These are phyloP conservation scores for Myxozyma udenii DNA, from an alignment of 805 yeast species.

Conservation along the genomic window DNA sequence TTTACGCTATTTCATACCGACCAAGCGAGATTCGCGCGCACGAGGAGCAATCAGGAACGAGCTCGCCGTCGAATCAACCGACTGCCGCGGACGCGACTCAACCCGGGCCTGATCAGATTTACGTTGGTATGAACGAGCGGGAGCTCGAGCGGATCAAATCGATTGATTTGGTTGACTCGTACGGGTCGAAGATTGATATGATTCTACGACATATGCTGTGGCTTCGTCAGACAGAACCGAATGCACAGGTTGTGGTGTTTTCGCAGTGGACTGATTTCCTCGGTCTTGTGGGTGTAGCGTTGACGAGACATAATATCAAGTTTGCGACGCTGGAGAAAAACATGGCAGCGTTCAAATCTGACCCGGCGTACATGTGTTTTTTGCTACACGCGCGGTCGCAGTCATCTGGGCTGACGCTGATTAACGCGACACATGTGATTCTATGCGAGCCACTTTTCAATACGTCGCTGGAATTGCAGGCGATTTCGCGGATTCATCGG, in stretches of 20 bases:
- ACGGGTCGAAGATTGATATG: slow-evolving; percentile 85
- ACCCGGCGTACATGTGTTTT: slow-evolving; percentile 71
- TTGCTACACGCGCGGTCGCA: slow-evolving; percentile 79
- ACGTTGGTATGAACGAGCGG: slow-evolving; percentile 31
- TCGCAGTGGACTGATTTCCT: slow-evolving; percentile 86
- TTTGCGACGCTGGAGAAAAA: slow-evolving; percentile 52
- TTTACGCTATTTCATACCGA: slow-evolving; percentile 67
- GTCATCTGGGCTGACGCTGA: slow-evolving; percentile 83
- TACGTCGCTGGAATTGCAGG: slow-evolving; percentile 83
- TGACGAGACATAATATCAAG: slow-evolving; percentile 55
- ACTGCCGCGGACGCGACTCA: neutral
- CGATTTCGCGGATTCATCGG: slow-evolving; percentile 85
- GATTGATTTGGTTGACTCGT: slow-evolving; percentile 47
- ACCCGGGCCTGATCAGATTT: slow-evolving; percentile 26
- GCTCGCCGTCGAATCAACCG: slow-evolving; percentile 24
- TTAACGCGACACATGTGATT: slow-evolving; percentile 89
- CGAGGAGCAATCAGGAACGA: slow-evolving; percentile 19
- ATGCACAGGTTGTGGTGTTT: slow-evolving; percentile 77
- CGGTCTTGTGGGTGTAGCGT: slow-evolving; percentile 61
- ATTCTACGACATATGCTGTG: slow-evolving; percentile 69
- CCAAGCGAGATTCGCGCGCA: slow-evolving; percentile 43
- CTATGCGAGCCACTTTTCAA: slow-evolving; percentile 90
- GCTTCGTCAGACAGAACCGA: slow-evolving; percentile 54
- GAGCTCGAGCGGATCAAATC: slow-evolving; percentile 41
- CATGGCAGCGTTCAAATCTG: slow-evolving; percentile 24